A percentile compares a stretch with the other conserved stretches of the same genome.
Evolutionary conservation across 202 grass and related monocot genomes (phyloP).

Genomic region (Digitaria exilis): DNA sequence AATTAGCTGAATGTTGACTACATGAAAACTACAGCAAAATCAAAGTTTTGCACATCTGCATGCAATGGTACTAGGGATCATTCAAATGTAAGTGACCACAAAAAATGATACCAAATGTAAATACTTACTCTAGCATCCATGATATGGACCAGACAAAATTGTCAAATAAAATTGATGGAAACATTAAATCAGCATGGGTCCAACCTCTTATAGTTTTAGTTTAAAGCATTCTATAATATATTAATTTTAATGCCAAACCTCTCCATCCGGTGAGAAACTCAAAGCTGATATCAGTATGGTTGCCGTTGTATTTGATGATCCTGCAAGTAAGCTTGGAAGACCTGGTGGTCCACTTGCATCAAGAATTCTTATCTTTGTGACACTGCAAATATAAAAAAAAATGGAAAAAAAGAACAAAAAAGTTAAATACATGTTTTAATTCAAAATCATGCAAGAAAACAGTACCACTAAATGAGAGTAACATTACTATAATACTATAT

Average conservation of each 20-base stretch:
- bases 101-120: background rate
- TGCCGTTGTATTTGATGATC: conserved; percentile 57
- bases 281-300: conserved; percentile 83
- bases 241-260: conserved; percentile 57
- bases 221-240: conserved; percentile 24
- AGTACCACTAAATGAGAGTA: background rate
- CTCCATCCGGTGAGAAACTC: conserved; percentile 90
- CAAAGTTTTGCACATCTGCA: background rate
- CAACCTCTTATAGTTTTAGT: conserved; percentile 11
- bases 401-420: conserved; percentile 21
- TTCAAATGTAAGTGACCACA: background rate
- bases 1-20: background rate
- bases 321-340: conserved; percentile 78
- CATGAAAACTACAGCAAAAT: background rate
- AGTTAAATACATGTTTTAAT: background rate
- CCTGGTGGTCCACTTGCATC: conserved; percentile 96
- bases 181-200: conserved; percentile 17
- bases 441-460: background rate
- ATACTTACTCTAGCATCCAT: background rate
- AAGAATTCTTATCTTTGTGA: conserved; percentile 96
- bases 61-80: background rate
- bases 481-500: background rate
- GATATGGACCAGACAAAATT: background rate
- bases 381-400: conserved; percentile 50
- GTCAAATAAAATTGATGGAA: conserved; percentile 7